Conservation (phyloP, 2,329 filamentous ascomycete species). For the Neofusicoccum sp. region DNA sequence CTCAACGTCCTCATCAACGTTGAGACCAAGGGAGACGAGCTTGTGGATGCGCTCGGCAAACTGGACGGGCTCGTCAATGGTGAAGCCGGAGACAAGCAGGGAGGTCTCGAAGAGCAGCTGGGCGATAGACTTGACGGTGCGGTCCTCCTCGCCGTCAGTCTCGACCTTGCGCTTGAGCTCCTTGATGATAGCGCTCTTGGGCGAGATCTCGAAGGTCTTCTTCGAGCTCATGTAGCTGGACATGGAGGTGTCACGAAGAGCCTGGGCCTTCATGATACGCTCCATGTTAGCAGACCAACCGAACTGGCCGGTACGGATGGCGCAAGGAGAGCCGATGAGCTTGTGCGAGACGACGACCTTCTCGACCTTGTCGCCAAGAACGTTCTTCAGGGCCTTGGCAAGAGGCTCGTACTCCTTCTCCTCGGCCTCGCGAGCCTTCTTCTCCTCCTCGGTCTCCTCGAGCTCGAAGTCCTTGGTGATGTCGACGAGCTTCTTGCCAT, state of each 20-base stretch:
- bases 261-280: constrained; percentile 99
- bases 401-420: constrained; percentile 98
- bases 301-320: constrained; percentile 99
- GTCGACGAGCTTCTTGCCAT: constrained; percentile 99
- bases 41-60: constrained; percentile 99
- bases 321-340: constrained; percentile 89
- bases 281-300: constrained; percentile 99
- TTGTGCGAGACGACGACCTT: constrained; percentile 99
- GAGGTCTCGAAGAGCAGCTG: constrained; percentile 99
- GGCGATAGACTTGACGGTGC: constrained; percentile 98
- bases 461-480: constrained; percentile 99
- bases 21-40: constrained; percentile 95
- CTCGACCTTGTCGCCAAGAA: constrained; percentile 98
- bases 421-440: constrained; percentile 88
- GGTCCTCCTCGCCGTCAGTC: constrained; percentile 94
- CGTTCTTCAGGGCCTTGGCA: constrained; percentile 97
- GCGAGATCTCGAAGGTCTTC: constrained; percentile 99
- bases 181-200: constrained; percentile 95
- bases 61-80: constrained; percentile 95
- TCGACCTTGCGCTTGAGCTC: constrained; percentile 99
- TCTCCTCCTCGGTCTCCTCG: constrained; percentile 99
- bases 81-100: constrained; percentile 97
- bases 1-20: constrained; percentile 93
- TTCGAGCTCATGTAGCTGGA: constrained; percentile 99
- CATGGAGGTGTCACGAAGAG: constrained; percentile 99